Percentiles rank a stretch among this genome's conserved stretches.
Conservation (phyloP, 108 stramenopile genomes). For the Cyclotella atomus region DNA sequence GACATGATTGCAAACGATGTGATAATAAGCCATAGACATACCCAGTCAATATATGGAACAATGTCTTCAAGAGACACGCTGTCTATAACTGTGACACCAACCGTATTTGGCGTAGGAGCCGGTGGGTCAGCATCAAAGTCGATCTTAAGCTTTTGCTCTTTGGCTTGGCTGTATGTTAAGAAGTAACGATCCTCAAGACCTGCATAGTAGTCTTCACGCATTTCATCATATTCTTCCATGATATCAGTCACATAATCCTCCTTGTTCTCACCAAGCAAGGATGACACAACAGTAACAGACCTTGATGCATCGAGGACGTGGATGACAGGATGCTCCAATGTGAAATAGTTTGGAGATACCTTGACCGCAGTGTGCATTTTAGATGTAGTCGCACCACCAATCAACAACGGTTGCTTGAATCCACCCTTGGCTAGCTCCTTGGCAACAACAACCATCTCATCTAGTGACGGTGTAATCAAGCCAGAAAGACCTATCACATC, state of each 20-base stretch:
- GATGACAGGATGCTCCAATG: constrained; percentile 94
- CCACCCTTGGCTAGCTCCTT: constrained; percentile 96
- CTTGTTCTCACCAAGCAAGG: constrained; percentile 88
- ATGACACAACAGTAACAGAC: constrained; percentile 96
- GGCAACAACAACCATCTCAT: constrained; percentile 99
- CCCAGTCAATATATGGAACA: constrained; percentile 99
- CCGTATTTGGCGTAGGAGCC: constrained; percentile 79
- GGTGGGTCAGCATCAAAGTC: constrained; percentile 91
- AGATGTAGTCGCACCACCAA: constrained; percentile 99
- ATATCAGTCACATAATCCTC: constrained; percentile 94
- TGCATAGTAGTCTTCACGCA: constrained; percentile 98
- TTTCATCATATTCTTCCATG: constrained; percentile 95
- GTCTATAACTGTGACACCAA: constrained; percentile 89
- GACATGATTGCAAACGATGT: no score
- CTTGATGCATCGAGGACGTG: constrained; percentile 99
- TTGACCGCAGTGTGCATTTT: constrained; percentile 99
- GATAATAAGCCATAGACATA: no score
- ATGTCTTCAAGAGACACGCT: constrained; percentile 82
- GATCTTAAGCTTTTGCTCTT: constrained; percentile 79
- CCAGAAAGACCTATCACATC: constrained; percentile 99
- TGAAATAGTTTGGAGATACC: constrained; percentile 95
- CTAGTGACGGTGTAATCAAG: constrained; percentile 98
- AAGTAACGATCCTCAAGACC: constrained; percentile 96
- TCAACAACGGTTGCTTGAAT: constrained; percentile 94
- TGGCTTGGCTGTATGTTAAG: constrained; percentile 91